Evolutionary conservation across 75 land plant species (phyloP), one percentile per base, ranked within the genome.

Genomic region (Adiantum capillusveneris): DNA sequence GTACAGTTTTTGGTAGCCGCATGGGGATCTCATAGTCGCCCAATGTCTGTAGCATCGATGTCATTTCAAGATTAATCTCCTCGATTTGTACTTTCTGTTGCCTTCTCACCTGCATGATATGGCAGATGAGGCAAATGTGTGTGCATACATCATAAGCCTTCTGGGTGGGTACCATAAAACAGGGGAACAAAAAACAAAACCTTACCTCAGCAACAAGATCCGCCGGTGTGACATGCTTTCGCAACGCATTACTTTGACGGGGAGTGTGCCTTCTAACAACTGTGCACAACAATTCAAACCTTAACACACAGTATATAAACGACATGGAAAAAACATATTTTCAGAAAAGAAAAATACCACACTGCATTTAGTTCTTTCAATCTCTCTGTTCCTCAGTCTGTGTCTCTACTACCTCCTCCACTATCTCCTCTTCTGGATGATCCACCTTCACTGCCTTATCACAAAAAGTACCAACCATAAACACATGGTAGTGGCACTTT

Each of bases 311-410:
- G 13, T 18, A 46, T 18, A 2, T 6, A 6, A 46, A 46, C 17
- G 22, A 46, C 18, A 17, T 18, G 14, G 14, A 17, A 21, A 14
- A 18, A 46, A 17, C 12, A 46, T 2, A 18, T 17, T 14, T 21
- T n/a, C 6, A 37, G 18, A 55, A 29, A 57, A 29, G 27, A 68
- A 68, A 31, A 48, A 89, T 90, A 78, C 86, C 34, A 22, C 65
- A 65, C 30, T 81, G 75, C 59, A 53, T 79, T 56, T 68, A 72
- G 72, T 36, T 83, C 95, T 49, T 80, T 83, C 74, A 75, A 66
- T n/a, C n/a, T 52, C 58, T 54, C 22, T 75, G 73, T 54, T 80
- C 86, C 29, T 63, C 66, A 25, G 79, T 66, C 58, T 65, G 58
- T 46, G 50, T 3, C 65, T 51, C 52, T 11, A 67, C 78, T 49